Evolutionary conservation across 2,329 filamentous ascomycete species (phyloP).

Genomic region (Aspergillus amoenus): DNA sequence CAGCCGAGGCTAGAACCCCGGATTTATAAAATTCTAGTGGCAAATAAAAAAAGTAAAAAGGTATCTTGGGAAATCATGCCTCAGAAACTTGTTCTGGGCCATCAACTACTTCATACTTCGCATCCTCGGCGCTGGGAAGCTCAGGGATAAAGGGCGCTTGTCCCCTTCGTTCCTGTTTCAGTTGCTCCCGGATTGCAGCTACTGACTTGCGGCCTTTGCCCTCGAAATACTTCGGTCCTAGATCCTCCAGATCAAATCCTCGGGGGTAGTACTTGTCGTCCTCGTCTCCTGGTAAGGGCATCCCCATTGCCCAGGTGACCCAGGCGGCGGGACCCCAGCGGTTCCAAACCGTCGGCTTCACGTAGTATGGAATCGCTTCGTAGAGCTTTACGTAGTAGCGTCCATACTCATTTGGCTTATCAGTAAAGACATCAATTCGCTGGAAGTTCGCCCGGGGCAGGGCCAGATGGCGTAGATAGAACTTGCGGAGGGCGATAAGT

Average conservation of each 20-base stretch:
- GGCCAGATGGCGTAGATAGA: constrained; percentile 57
- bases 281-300: constrained; percentile 49
- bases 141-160: constrained; percentile 29
- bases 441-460: constrained; percentile 56
- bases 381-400: constrained; percentile 54
- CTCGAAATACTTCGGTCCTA: constrained; percentile 59
- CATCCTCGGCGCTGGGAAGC: not conserved
- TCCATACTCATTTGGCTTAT: constrained; percentile 55
- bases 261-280: constrained; percentile 48
- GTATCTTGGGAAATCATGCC: not conserved
- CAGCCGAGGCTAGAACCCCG: not conserved
- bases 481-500: constrained; percentile 52
- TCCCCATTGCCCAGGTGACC: constrained; percentile 31
- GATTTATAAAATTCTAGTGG: not conserved
- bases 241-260: constrained; percentile 54
- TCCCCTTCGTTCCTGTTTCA: constrained; percentile 39
- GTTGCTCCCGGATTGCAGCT: constrained; percentile 39
- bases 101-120: not conserved
- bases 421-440: constrained; percentile 41
- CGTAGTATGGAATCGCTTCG: constrained; percentile 65
- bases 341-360: constrained; percentile 58
- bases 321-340: constrained; percentile 60
- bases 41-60: not conserved
- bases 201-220: constrained; percentile 47
- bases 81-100: not conserved